Evolutionary conservation across 1,139 yeast species (phyloP).

Genomic region (Pichia sp.): DNA sequence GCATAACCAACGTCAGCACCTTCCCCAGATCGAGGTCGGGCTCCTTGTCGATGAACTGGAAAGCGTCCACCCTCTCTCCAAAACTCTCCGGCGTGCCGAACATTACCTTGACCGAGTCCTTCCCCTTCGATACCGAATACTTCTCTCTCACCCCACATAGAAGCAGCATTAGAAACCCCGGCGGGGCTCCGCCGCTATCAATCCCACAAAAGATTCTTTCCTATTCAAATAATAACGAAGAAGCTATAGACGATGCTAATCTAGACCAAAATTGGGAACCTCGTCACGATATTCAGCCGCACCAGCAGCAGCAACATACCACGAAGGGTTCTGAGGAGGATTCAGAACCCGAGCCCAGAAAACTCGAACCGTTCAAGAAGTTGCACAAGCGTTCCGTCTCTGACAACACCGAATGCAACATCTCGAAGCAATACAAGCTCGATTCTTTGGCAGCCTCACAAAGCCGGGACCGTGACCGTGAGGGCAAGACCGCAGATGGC

Average conservation of each 20-base stretch:
- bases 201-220: not conserved
- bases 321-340: not conserved
- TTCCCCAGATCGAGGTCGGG: conserved; percentile 12
- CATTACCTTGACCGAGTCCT: not conserved
- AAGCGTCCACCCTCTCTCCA: not conserved
- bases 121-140: conserved; percentile 6
- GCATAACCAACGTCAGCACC: not conserved
- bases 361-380: not conserved
- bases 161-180: not conserved
- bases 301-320: too few relatives aligned
- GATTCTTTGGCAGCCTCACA: not conserved
- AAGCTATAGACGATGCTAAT: not conserved
- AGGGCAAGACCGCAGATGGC: not conserved
- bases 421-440: not conserved
- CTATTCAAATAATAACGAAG: not conserved
- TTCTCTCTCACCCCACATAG: conserved; percentile 1
- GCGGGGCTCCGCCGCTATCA: not conserved
- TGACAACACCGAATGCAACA: not conserved
- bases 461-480: not conserved
- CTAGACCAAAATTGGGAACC: too few relatives aligned
- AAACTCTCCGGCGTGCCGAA: not conserved
- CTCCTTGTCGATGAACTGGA: conserved; percentile 5
- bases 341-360: not conserved
- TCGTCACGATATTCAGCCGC: too few relatives aligned
- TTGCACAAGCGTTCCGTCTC: conserved; percentile 5